A percentile compares a stretch with the other conserved stretches of the same genome.
phyloP scores from a whole-genome alignment of 345 rosid genomes.

The Populus davidiana region DNA sequence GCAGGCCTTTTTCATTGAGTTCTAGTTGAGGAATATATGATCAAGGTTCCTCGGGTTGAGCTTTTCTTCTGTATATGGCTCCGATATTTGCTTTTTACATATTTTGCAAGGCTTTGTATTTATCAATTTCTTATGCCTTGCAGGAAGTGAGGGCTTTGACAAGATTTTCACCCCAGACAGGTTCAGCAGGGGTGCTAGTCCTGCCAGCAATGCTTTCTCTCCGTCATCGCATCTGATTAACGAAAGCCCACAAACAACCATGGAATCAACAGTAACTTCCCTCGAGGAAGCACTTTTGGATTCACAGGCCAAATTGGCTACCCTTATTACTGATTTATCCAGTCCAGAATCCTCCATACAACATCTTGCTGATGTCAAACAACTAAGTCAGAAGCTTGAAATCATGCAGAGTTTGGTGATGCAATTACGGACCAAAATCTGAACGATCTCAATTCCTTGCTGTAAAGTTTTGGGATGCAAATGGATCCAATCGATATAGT shows the following conservation, averaged over 20 bases:
- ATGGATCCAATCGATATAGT: slow-evolving; percentile 10
- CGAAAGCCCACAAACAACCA: slow-evolving; percentile 21
- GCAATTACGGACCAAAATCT: slow-evolving; percentile 62
- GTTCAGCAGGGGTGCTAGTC: slow-evolving; percentile 42
- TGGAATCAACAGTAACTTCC: slow-evolving; percentile 58
- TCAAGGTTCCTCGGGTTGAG: neutral
- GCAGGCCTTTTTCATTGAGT: neutral
- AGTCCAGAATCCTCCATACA: slow-evolving; percentile 38
- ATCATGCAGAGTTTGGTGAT: slow-evolving; percentile 55
- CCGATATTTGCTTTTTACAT: neutral
- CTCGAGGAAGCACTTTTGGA: slow-evolving; percentile 69
- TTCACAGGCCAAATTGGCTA: slow-evolving; percentile 61
- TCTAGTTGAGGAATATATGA: neutral
- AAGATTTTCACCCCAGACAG: slow-evolving; percentile 60
- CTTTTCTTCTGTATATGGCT: neutral
- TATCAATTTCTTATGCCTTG: slow-evolving; percentile 15
- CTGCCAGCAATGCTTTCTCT: slow-evolving; percentile 35
- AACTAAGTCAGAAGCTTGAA: slow-evolving; percentile 64
- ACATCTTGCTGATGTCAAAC: slow-evolving; percentile 39
- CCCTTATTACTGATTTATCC: slow-evolving; percentile 39
- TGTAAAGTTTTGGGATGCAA: slow-evolving; percentile 27
- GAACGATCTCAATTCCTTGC: slow-evolving; percentile 6
- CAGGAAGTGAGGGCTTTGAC: slow-evolving; percentile 86
- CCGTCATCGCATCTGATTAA: slow-evolving; percentile 27
- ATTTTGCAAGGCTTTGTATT: neutral